Percentiles rank a stretch among this genome's conserved stretches.
Evolutionary conservation across 2,329 filamentous ascomycete species (phyloP).

Genomic region (Reticulascus tulasneorum): DNA sequence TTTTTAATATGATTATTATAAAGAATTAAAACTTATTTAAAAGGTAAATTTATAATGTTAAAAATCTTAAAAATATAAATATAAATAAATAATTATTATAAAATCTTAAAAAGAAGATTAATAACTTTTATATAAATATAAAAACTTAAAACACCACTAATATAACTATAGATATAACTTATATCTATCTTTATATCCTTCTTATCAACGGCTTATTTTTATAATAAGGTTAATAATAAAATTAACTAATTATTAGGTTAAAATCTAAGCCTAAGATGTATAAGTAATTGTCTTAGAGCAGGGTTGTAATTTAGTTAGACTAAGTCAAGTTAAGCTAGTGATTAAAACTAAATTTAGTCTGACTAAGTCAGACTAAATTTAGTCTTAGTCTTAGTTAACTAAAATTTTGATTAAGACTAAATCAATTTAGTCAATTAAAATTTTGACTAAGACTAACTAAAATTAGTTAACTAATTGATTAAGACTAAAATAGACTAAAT

Average conservation of each 20-base stretch:
- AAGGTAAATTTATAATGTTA: slow-evolving; percentile 4
- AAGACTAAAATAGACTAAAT: too few relatives aligned
- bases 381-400: too few relatives aligned
- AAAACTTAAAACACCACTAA: slow-evolving; percentile 4
- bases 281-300: too few relatives aligned
- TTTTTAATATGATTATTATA: slow-evolving; percentile 10
- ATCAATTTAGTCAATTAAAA: too few relatives aligned
- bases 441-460: too few relatives aligned
- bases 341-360: not conserved
- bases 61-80: slow-evolving; percentile 12
- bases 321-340: not conserved
- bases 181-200: slow-evolving; percentile 3
- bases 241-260: not conserved
- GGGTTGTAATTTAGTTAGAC: too few relatives aligned
- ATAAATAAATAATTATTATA: slow-evolving; percentile 10
- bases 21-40: slow-evolving; percentile 1
- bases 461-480: too few relatives aligned
- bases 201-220: not conserved
- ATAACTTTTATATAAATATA: slow-evolving; percentile 1
- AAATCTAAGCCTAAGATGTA: too few relatives aligned
- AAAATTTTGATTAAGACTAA: too few relatives aligned
- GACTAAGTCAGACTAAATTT: too few relatives aligned
- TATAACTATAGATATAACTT: slow-evolving; percentile 7
- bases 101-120: slow-evolving; percentile 6
- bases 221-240: not conserved